Percentiles rank a stretch among this genome's conserved stretches.
phyloP scores from a whole-genome alignment of 768 basidiomycete genomes.

The Leccinum boreale region DNA sequence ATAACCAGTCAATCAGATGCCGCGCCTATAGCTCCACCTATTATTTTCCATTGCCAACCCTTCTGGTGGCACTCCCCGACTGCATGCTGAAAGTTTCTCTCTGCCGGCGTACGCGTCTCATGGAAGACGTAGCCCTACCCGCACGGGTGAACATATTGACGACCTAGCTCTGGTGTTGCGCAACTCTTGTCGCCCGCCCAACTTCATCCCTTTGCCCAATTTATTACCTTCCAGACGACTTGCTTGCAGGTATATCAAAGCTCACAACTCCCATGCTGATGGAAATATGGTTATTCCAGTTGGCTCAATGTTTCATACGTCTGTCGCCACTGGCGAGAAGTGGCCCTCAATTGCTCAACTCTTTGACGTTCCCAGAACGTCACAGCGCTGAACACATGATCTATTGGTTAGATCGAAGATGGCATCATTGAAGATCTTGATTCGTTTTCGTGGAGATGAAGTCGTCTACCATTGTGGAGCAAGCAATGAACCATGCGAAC shows the following conservation, averaged over 20 bases:
- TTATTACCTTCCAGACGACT: not conserved
- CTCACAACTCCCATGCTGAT: not conserved
- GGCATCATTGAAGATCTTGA: not conserved
- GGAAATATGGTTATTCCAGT: not conserved
- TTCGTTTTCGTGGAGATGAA: no score
- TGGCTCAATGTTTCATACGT: not conserved
- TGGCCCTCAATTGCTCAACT: not conserved
- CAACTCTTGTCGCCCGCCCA: no score
- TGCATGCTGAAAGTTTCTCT: no score
- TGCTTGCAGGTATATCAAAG: not conserved
- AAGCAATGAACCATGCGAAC: not conserved
- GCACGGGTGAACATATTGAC: no score
- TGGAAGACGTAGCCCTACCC: no score
- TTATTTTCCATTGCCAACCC: no score
- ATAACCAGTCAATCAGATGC: no score
- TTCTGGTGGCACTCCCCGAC: no score
- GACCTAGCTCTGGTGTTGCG: no score
- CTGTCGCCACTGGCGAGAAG: not conserved
- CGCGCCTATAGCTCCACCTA: no score
- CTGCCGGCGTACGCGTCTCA: no score
- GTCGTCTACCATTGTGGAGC: not conserved
- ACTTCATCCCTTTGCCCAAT: not conserved
- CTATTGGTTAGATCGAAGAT: not conserved
- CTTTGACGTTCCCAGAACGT: not conserved
- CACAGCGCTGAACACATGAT: not conserved